phyloP scores from a whole-genome alignment of 768 basidiomycete species.

The Calocera cornea region DNA sequence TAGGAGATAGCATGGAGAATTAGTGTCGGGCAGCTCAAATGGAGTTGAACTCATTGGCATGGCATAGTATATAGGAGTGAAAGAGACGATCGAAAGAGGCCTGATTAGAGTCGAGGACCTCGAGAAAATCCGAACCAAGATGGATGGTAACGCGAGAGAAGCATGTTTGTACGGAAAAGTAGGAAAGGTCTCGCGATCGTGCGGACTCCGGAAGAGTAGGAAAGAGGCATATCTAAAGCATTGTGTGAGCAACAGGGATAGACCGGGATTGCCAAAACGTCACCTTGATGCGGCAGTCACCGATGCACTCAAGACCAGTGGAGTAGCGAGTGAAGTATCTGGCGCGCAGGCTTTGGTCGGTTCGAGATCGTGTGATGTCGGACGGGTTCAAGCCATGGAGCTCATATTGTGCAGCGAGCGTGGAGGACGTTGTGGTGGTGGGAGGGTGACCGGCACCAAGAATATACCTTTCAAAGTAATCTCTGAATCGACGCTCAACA shows the following conservation, averaged over 20 bases:
- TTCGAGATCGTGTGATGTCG: neutral
- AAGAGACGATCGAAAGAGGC: neutral
- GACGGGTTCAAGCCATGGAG: neutral
- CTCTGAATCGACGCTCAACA: neutral
- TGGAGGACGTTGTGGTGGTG: no score
- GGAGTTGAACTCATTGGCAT: neutral
- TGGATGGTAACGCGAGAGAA: neutral
- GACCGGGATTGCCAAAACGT: neutral
- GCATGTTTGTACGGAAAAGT: neutral
- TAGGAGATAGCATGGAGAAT: no score
- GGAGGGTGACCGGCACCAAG: neutral
- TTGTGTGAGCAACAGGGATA: neutral
- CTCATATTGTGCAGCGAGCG: no score
- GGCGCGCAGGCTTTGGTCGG: neutral
- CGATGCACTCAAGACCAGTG: neutral
- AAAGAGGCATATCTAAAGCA: no score
- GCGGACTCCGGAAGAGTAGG: no score
- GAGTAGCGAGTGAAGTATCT: neutral
- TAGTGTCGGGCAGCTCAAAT: neutral
- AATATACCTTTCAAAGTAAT: neutral
- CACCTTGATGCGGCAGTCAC: neutral
- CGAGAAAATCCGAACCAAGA: neutral
- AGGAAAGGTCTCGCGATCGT: no score
- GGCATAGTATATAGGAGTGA: neutral
- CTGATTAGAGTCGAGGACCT: neutral